phyloP scores from a whole-genome alignment of 306 rosid genomes.

The Dicorynia guianensis region DNA sequence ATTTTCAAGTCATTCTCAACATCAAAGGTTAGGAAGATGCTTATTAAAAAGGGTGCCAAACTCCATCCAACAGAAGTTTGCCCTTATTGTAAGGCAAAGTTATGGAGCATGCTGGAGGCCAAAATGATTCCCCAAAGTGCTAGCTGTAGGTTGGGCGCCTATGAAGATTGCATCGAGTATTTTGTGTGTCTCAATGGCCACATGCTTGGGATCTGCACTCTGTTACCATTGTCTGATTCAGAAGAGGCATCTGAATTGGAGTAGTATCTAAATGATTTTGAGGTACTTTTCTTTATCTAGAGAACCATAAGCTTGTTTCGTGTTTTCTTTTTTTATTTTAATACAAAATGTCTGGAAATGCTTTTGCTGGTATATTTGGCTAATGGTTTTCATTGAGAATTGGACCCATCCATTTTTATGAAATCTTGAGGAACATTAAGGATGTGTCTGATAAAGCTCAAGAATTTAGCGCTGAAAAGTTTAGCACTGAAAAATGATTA shows the following conservation, averaged over 20 bases:
- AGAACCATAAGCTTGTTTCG: slow-evolving; percentile 6
- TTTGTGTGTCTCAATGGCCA: slow-evolving; percentile 97
- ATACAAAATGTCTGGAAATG: background rate
- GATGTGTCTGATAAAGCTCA: too few species aligned
- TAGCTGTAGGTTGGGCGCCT: slow-evolving; percentile 82
- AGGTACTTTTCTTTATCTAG: slow-evolving; percentile 52
- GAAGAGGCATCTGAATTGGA: slow-evolving; percentile 84
- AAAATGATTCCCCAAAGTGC: slow-evolving; percentile 94
- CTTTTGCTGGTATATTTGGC: slow-evolving; percentile 15
- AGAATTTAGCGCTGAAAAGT: too few species aligned
- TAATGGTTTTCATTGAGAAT: slow-evolving; percentile 12
- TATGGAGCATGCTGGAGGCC: slow-evolving; percentile 98
- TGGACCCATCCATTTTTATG: background rate
- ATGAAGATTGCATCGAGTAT: slow-evolving; percentile 84
- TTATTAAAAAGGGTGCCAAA: slow-evolving; percentile 75
- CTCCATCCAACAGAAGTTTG: slow-evolving; percentile 95
- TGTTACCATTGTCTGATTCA: slow-evolving; percentile 89
- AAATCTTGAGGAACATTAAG: background rate
- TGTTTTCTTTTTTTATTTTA: slow-evolving; percentile 1
- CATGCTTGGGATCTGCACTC: slow-evolving; percentile 87
- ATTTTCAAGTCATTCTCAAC: slow-evolving; percentile 86
- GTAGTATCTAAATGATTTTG: slow-evolving; percentile 42
- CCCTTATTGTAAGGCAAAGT: slow-evolving; percentile 93
- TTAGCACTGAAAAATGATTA: too few species aligned
- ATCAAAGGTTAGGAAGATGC: slow-evolving; percentile 82